Percentiles rank a stretch among this genome's conserved stretches.
phyloP scores from a whole-genome alignment of 2,329 filamentous ascomycete species.

The Blastomyces silverae region DNA sequence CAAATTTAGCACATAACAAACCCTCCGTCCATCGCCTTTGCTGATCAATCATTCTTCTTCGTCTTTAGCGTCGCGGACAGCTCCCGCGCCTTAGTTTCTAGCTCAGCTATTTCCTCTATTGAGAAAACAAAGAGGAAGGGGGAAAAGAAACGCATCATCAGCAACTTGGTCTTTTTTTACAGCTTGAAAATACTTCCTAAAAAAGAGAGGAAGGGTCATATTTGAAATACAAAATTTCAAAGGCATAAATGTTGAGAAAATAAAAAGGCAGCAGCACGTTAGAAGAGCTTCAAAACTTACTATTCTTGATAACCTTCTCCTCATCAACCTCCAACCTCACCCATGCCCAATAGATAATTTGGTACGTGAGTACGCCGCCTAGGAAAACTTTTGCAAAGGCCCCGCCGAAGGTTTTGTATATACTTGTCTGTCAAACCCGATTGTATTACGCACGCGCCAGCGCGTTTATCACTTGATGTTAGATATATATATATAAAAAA shows the following conservation, averaged over 20 bases:
- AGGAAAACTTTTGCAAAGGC: constrained; percentile 46
- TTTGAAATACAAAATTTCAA: not conserved
- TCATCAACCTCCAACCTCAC: constrained; percentile 44
- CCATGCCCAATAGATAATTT: constrained; percentile 45
- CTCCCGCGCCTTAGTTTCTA: constrained; percentile 35
- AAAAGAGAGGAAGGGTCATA: not conserved
- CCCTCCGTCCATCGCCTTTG: not conserved
- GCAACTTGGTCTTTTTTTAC: not conserved
- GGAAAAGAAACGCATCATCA: constrained; percentile 1
- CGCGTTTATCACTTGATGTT: not conserved
- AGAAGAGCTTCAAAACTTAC: constrained; percentile 26
- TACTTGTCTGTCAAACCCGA: constrained; percentile 26
- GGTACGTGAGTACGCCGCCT: constrained; percentile 44
- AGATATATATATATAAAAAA: not conserved
- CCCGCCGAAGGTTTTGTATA: constrained; percentile 37
- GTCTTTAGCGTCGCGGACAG: constrained; percentile 22
- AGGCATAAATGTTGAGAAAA: not conserved
- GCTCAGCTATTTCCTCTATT: constrained; percentile 30
- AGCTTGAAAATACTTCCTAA: not conserved
- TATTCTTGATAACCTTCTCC: constrained; percentile 37
- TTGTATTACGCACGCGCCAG: not conserved
- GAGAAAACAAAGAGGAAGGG: not conserved
- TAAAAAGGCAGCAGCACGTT: not conserved
- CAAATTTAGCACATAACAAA: not conserved
- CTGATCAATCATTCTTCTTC: constrained; percentile 2